Evolutionary conservation across 345 rosid genomes (phyloP), one percentile per base, ranked within the genome.

Genomic region (Syzygium grande): DNA sequence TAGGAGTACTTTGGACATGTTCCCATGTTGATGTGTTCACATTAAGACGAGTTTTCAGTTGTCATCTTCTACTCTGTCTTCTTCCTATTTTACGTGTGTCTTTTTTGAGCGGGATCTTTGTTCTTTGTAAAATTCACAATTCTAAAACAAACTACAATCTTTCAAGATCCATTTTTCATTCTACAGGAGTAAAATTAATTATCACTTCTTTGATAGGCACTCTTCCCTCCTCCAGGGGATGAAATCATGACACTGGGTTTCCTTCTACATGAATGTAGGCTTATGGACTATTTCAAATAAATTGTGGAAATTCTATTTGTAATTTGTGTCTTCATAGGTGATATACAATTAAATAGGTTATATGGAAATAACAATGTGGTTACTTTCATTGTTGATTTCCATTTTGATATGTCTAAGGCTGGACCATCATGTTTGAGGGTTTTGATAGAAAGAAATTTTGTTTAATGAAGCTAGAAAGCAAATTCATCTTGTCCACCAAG

Each of bases 381-480:
- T 34, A 34, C 80, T 73, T 73, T 73, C 77, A 41, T 34, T 53
- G 49, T 55, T 12, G 21, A 85, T 51, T 54, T 85, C 78, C 52
- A 54, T 84, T 56, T 84, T 84, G 86, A 25, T 52, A 56, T 1
- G 86, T 84, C 86, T 52, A 52, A 53, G 41, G 27, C 59, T 19
- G 61, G 86, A 84, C 63, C 22, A 84, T 53, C 43, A 29, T 84
- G 61, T 84, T 53, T 53, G 59, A 84, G 59, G 86, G 80, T 73
- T 73, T 73, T 73, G 27, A 73, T 73, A 38, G 49, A 25, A 73
- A 73, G 58, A 17, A 12, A 53, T 49, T 55, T 52, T 34, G 41
- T 90, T 88, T 54, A 85, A 65, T 93, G 94, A 95, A 96, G 99
- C 89, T 98, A 92, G 99, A 96, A 90, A 95, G 93, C 92, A 96